Base-by-base conservation (phyloP, 306 rosid genomes). In the Pyrus bretschneideri region DNA sequence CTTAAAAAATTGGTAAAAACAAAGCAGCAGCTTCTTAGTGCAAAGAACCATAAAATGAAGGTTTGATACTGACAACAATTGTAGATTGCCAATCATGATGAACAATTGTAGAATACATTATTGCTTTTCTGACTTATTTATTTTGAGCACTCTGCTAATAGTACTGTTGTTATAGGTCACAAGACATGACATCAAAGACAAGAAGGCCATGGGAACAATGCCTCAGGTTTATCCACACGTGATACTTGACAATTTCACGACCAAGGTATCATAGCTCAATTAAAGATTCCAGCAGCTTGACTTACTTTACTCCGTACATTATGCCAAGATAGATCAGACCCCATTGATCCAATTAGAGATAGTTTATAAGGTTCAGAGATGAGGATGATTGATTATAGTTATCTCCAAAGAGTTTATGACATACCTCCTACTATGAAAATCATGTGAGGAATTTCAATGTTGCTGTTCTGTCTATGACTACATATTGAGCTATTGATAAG, bases 181-280 rank as follows among this genome's bases (percentile, higher is more conserved):
- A 78, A 89, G 98, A 79, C 98, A 95, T 76, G 98, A 95, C 78
- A 86, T 95, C 80, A 92, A 87, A 84, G 97, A 90, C 84, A 90
- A 66, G 84, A 89, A 90, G 84, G 77, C 85, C 78, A 80, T 92
- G 70, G 96, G 97, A 85, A 92, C 97, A n/a, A 91, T 95, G 91
- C 96, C 98, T 11, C 91, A 90, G 83, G 98, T 93, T 69, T 89
- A 88, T 78, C 98, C 98, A 19, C 96, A 95, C 80, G 67, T 95
- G 81, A 81, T 95, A 82, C 81, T 92, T 67, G 84, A 92, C 58
- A 92, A 95, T 55, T 95, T 95, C 88, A 84, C 93, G 54, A 85
- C 95, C 6, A 95, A 90, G 98, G 97, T 95, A 86, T 78, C 17
- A 51, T 68, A 69, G 72, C 62, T 80, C 74, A 59, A 6, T 57